Evolutionary conservation across 768 basidiomycete genomes (phyloP), one percentile per base, ranked within the genome.

Genomic region (Auricularia cornea): DNA sequence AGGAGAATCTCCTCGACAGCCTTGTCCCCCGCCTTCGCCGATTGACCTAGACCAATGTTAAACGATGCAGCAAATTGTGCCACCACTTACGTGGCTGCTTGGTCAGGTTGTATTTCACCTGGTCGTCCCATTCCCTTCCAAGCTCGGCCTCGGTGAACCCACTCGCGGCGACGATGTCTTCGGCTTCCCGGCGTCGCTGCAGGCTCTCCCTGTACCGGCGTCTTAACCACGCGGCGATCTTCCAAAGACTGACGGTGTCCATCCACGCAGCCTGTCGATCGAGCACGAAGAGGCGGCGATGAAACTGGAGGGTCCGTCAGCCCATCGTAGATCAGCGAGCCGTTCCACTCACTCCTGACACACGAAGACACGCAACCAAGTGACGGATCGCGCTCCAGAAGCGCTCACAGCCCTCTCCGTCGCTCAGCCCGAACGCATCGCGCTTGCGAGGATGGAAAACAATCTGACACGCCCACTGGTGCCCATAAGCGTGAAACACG

Each of bases 401-500:
- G 26, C 62, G 59, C 52, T 66, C 65, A 28, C 65, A 64, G 4
- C 65, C 62, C 41, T 63, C 62, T 14, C 62, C 62, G 35, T 63
- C 56, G 16, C 33, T 35, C 20, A 63, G 32, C 3, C 62, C 62
- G 31, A 63, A 63, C 10, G 33, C 62, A 5, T 54, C 18, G 12
- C 57, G 62, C 20, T 57, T 33, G 6, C 57, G 54, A 3, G 62
- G 62, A 52, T 57, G 54, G 29, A 54, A 63, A 28, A 57, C 62
- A 12, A 59, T 28, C 40, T 63, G 62, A 28, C 57, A 63, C 8
- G 62, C 56, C 62, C 62, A 63, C 32, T 63, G 62, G 35, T 63
- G 62, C 6, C 62, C 57, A 23, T 63, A 63, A 3, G 62, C 41
- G 30, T 80, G 78, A 72, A 79, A 74, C 1, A 73, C 76, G 6